These are phyloP conservation scores for Purpureocillium lavendulum DNA, from an alignment of 2,329 filamentous ascomycete species.

Conservation along the genomic window DNA sequence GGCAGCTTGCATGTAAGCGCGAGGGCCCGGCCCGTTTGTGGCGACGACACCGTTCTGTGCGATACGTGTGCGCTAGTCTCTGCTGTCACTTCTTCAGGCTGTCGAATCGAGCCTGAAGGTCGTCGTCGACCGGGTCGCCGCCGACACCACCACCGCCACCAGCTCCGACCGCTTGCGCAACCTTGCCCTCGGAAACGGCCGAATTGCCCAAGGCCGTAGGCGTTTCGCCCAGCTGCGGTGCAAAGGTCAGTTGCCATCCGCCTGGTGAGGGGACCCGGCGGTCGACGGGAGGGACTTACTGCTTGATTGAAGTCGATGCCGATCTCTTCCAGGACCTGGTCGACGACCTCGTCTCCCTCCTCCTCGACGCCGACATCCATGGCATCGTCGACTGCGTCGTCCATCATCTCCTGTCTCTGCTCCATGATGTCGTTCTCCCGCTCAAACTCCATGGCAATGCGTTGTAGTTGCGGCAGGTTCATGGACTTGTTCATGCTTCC, in stretches of 20 bases:
- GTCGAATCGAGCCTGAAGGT: slow-evolving; percentile 87
- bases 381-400: slow-evolving; percentile 94
- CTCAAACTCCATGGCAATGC: slow-evolving; percentile 98
- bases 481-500: slow-evolving; percentile 97
- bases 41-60: no score
- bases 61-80: no score
- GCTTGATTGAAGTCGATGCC: slow-evolving; percentile 85
- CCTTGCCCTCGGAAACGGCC: slow-evolving; percentile 62
- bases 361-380: slow-evolving; percentile 87
- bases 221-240: slow-evolving; percentile 74
- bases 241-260: not conserved
- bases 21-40: no score
- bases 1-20: no score
- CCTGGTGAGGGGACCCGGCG: not conserved
- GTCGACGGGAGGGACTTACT: slow-evolving; percentile 43
- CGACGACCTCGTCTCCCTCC: slow-evolving; percentile 93
- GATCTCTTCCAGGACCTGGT: slow-evolving; percentile 94
- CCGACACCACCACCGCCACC: slow-evolving; percentile 33
- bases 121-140: slow-evolving; percentile 68
- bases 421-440: slow-evolving; percentile 99
- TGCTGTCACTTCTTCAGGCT: slow-evolving; percentile 57
- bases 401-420: slow-evolving; percentile 98
- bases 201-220: slow-evolving; percentile 74
- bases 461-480: slow-evolving; percentile 90
- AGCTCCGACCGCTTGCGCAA: slow-evolving; percentile 80